Evolutionary conservation across 2,329 filamentous ascomycete genomes (phyloP).

Genomic region (Verticillium klebahnii): DNA sequence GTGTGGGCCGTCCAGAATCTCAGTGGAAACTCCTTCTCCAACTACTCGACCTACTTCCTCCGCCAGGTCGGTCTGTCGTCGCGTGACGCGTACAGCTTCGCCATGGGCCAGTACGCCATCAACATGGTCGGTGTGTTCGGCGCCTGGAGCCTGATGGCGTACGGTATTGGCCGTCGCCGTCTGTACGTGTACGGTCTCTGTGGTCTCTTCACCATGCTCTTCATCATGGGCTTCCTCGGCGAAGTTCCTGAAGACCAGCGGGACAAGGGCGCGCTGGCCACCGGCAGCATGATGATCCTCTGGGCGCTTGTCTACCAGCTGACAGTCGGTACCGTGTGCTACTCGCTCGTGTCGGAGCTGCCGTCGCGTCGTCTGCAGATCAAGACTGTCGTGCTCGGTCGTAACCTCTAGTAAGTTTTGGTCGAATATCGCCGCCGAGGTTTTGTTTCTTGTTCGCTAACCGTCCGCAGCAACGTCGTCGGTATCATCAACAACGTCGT

Average conservation of each 20-base stretch:
- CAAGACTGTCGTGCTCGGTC: conserved; percentile 85
- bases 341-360: conserved; percentile 81
- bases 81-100: conserved; percentile 51
- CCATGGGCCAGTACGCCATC: conserved; percentile 62
- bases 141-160: conserved; percentile 74
- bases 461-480: conserved; percentile 60
- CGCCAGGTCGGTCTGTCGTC: conserved; percentile 53
- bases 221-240: conserved; percentile 80
- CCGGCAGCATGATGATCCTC: conserved; percentile 77
- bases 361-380: conserved; percentile 80
- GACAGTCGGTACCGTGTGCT: conserved; percentile 84
- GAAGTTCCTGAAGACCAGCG: conserved; percentile 60
- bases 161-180: conserved; percentile 68
- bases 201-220: conserved; percentile 69
- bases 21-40: conserved; percentile 60
- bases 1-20: conserved; percentile 61
- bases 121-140: conserved; percentile 80
- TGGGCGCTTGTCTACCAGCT: conserved; percentile 84
- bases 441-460: not conserved
- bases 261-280: conserved; percentile 63
- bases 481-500: conserved; percentile 77
- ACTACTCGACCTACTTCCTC: conserved; percentile 62
- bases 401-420: conserved; percentile 61
- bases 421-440: not conserved
- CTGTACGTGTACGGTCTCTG: conserved; percentile 74